Conservation (phyloP, 495 filamentous ascomycete species). For the Aspergillus asperescens region DNA sequence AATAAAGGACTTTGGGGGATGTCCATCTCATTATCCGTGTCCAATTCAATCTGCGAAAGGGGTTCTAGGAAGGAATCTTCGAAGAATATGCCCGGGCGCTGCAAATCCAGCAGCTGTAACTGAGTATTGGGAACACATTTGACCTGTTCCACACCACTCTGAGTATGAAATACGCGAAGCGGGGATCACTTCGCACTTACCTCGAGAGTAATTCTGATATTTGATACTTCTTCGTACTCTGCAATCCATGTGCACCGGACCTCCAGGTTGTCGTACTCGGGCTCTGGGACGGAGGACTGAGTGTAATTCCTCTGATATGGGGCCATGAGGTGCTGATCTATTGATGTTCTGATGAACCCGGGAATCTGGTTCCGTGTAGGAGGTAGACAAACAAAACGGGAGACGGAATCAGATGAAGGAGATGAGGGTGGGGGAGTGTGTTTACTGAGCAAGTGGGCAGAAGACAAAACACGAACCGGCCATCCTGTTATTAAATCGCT, state of each 20-base stretch:
- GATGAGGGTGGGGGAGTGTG: too few relatives aligned
- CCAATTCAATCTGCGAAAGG: slow-evolving; percentile 1
- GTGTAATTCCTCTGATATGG: background rate
- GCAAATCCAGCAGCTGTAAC: slow-evolving; percentile 13
- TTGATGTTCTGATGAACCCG: background rate
- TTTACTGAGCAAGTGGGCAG: too few relatives aligned
- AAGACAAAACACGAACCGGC: too few relatives aligned
- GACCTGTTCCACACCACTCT: slow-evolving; percentile 10
- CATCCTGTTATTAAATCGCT: too few relatives aligned
- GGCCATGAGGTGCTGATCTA: background rate
- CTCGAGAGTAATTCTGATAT: slow-evolving; percentile 28
- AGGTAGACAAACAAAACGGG: too few relatives aligned
- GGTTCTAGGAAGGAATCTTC: slow-evolving; percentile 8
- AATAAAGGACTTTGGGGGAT: slow-evolving; percentile 21
- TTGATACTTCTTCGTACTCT: slow-evolving; percentile 22
- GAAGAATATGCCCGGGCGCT: background rate
- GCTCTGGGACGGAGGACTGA: background rate
- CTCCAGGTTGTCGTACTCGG: slow-evolving; percentile 29
- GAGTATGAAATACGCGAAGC: background rate
- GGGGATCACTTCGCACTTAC: slow-evolving; percentile 17
- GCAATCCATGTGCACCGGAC: slow-evolving; percentile 33
- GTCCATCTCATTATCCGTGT: background rate
- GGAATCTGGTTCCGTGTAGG: background rate
- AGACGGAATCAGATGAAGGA: too few relatives aligned
- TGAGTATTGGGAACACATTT: slow-evolving; percentile 17